A percentile compares a stretch with the other conserved stretches of the same genome.
Conservation (phyloP, 495 filamentous ascomycete genomes). For the Neurospora sp. region DNA sequence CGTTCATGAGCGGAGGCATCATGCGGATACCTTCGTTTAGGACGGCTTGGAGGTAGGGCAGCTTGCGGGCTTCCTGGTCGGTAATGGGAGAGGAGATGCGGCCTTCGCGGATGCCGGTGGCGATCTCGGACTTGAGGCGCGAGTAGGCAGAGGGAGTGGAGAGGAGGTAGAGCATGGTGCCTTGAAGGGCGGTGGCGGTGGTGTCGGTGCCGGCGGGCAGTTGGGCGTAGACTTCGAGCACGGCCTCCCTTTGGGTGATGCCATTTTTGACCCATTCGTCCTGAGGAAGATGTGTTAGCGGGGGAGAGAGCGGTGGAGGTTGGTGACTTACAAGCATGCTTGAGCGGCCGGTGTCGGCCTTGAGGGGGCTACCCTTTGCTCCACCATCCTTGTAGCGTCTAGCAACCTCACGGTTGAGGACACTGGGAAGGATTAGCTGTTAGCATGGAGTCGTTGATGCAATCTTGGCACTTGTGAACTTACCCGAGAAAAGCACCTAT, state of each 20-base stretch:
- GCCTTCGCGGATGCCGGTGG: slow-evolving; percentile 23
- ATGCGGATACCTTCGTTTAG: slow-evolving; percentile 23
- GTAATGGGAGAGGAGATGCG: slow-evolving; percentile 46
- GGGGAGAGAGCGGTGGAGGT: background rate
- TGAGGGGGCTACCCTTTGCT: background rate
- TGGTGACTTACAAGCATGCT: background rate
- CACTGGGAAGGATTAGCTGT: background rate
- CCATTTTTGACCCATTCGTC: slow-evolving; percentile 2
- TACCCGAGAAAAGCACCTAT: background rate
- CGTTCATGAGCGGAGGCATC: slow-evolving; percentile 6
- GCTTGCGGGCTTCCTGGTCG: slow-evolving; percentile 44
- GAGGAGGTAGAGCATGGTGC: slow-evolving; percentile 42
- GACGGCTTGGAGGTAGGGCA: slow-evolving; percentile 25
- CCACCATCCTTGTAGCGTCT: background rate
- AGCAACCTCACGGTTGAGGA: background rate
- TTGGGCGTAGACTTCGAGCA: slow-evolving; percentile 1
- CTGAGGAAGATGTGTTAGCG: background rate
- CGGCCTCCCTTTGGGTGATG: background rate
- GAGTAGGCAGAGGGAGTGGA: slow-evolving; percentile 34
- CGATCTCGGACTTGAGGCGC: slow-evolving; percentile 48
- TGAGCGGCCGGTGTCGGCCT: background rate
- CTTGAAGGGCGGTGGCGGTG: slow-evolving; percentile 45
- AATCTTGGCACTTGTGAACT: background rate
- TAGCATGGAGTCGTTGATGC: background rate
- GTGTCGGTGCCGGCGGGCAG: slow-evolving; percentile 53